These are phyloP conservation scores for Thelephora terrestris DNA, from an alignment of 1,284 basidiomycete species.

Conservation along the genomic window DNA sequence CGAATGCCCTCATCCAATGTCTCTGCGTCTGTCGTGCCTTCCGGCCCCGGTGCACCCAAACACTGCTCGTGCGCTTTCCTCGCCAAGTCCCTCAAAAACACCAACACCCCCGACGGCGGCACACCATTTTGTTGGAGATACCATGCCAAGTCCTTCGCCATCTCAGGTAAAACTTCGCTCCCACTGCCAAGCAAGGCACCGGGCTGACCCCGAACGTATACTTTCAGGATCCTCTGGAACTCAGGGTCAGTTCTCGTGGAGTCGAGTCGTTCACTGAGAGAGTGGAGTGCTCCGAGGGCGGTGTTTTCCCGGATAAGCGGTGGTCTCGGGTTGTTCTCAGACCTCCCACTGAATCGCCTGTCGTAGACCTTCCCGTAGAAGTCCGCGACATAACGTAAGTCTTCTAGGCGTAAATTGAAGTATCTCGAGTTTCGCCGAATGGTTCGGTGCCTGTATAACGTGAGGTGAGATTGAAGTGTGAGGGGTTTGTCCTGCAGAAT, in stretches of 20 bases:
- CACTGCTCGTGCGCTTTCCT: conserved; percentile 48
- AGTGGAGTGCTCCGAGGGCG: conserved; percentile 50
- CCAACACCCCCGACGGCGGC: conserved; percentile 53
- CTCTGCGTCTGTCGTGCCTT: conserved; percentile 37
- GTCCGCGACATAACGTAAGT: conserved; percentile 58
- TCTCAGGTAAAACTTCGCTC: conserved; percentile 24
- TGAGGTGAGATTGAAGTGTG: conserved; percentile 65
- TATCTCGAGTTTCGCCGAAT: conserved; percentile 45
- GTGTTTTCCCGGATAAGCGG: conserved; percentile 62
- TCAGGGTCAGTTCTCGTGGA: conserved; percentile 29
- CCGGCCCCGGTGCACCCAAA: conserved; percentile 33
- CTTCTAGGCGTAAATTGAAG: conserved; percentile 58
- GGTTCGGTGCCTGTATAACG: conserved; percentile 55
- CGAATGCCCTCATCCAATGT: conserved; percentile 51
- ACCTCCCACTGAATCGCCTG: conserved; percentile 52
- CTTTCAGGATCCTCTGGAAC: conserved; percentile 37
- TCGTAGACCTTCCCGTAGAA: conserved; percentile 69
- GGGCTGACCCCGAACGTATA: conserved; percentile 35
- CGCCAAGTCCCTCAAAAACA: conserved; percentile 47
- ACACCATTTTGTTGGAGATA: conserved; percentile 62
- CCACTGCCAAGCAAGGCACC: conserved; percentile 9
- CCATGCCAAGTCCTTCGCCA: conserved; percentile 30
- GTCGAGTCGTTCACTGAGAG: conserved; percentile 47
- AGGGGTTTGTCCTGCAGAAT: conserved; percentile 83
- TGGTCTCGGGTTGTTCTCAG: conserved; percentile 52